Base-by-base conservation (phyloP, 2,329 filamentous ascomycete species). In the Clonostachys byssicola region DNA sequence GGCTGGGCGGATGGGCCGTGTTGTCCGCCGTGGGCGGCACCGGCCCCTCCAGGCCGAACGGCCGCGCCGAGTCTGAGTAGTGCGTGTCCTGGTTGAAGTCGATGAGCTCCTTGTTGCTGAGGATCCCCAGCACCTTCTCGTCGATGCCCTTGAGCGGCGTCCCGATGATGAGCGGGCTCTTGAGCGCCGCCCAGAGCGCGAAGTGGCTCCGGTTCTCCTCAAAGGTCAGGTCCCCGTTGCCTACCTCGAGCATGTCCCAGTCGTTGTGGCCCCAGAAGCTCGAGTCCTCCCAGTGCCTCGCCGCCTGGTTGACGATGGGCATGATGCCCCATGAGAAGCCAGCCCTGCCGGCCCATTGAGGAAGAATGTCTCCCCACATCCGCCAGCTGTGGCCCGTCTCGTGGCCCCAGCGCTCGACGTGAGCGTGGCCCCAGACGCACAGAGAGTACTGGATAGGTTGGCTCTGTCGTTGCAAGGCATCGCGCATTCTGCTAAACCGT, bases 381-480 rank as follows among this genome's bases (percentile, higher is more conserved):
- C 65, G 64, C 69, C 66, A 77, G 23, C 68, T 73, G 47, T 74
- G 72, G 3, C 72, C 76, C 1, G 70, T 73, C 6, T 58, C 53
- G 47, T 70, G 70, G 7, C 72, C 78, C 75, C 77, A 81, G 4
- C 57, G 55, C 45, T 71, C 67, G 5, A 80, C 75, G 14, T 72
- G 63, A 0, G 71, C 75, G 14, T 68, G 56, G 5, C 78, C 78
- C 77, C 78, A 81, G 33, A 74, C 67, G 55, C 77, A 81, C 13
- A 81, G 61, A 12, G 66, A 73, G 58, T 73, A 80, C 5, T 75
- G 57, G 12, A 81, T 80, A 0, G 69, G 64, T 13, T 68, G 63
- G 43, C 70, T 62, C 45, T 72, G 68, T 17, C 54, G 64, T 2
- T 67, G 54, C 4, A 81, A 62, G 1, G 74, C 74, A 55, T 80